Percentiles rank a stretch among this genome's conserved stretches.
Evolutionary conservation across 495 filamentous ascomycete species (phyloP).

Genomic region (Penicillium canescens): DNA sequence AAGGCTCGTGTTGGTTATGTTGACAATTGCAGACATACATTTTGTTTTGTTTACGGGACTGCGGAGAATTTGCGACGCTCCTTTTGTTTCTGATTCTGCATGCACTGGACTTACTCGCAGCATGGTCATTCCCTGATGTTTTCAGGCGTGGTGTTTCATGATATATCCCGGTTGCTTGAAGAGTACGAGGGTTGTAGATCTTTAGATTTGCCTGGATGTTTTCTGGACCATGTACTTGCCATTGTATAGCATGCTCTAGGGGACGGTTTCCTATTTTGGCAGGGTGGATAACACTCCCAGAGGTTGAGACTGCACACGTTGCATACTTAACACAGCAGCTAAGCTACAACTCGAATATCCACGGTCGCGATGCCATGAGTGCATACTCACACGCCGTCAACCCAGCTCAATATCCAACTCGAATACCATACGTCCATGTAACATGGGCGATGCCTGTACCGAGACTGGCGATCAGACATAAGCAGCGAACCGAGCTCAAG

Average conservation of each 20-base stretch:
- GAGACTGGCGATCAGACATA: not conserved
- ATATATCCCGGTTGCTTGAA: slow-evolving; percentile 4
- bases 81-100: too few relatives aligned
- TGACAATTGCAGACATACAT: not conserved
- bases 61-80: not conserved
- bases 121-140: not conserved
- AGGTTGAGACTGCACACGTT: too few relatives aligned
- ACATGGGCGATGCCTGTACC: not conserved
- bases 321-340: too few relatives aligned
- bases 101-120: not conserved
- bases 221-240: not conserved
- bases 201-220: not conserved
- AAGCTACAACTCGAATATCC: too few relatives aligned
- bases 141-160: not conserved
- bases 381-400: not conserved
- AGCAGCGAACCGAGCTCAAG: slow-evolving; percentile 2
- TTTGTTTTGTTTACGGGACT: not conserved
- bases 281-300: too few relatives aligned
- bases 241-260: not conserved
- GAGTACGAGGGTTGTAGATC: not conserved
- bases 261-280: too few relatives aligned
- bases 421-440: not conserved
- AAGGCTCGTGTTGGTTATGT: not conserved
- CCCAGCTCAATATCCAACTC: not conserved
- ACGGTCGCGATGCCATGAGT: not conserved